Conservation (phyloP, 2,329 filamentous ascomycete species). For the Chaetomium strumarium region DNA sequence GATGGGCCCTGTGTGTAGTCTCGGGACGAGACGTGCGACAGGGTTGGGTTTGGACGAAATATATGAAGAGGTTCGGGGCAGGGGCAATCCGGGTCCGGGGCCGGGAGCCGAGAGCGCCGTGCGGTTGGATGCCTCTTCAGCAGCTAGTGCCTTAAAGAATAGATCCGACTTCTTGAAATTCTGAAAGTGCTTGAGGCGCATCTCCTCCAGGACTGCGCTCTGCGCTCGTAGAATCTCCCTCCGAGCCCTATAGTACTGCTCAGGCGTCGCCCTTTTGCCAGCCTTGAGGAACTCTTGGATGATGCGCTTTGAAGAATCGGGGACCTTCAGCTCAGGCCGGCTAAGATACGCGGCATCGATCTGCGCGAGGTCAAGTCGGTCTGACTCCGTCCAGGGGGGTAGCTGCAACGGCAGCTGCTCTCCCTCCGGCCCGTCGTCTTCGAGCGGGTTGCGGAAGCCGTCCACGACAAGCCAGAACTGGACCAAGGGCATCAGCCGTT, state of each 20-base stretch:
- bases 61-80: slow-evolving; percentile 33
- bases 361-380: slow-evolving; percentile 80
- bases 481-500: slow-evolving; percentile 77
- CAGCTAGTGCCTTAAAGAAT: slow-evolving; percentile 92
- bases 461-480: slow-evolving; percentile 99
- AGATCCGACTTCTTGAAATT: slow-evolving; percentile 89
- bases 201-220: slow-evolving; percentile 73
- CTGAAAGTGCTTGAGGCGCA: slow-evolving; percentile 74
- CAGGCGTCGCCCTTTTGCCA: slow-evolving; percentile 67
- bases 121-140: slow-evolving; percentile 62
- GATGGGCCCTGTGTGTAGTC: slow-evolving; percentile 29
- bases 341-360: slow-evolving; percentile 87
- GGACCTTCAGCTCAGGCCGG: slow-evolving; percentile 73
- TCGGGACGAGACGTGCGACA: slow-evolving; percentile 37
- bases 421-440: slow-evolving; percentile 70
- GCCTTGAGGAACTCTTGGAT: slow-evolving; percentile 75
- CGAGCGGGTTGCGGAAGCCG: slow-evolving; percentile 87
- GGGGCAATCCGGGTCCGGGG: slow-evolving; percentile 26
- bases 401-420: slow-evolving; percentile 55
- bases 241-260: slow-evolving; percentile 78
- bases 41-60: slow-evolving; percentile 40
- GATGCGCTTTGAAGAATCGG: slow-evolving; percentile 59
- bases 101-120: slow-evolving; percentile 19
- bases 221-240: slow-evolving; percentile 77
- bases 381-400: slow-evolving; percentile 72